Conservation (phyloP, 2,329 filamentous ascomycete genomes). For the Diaporthe batatas region DNA sequence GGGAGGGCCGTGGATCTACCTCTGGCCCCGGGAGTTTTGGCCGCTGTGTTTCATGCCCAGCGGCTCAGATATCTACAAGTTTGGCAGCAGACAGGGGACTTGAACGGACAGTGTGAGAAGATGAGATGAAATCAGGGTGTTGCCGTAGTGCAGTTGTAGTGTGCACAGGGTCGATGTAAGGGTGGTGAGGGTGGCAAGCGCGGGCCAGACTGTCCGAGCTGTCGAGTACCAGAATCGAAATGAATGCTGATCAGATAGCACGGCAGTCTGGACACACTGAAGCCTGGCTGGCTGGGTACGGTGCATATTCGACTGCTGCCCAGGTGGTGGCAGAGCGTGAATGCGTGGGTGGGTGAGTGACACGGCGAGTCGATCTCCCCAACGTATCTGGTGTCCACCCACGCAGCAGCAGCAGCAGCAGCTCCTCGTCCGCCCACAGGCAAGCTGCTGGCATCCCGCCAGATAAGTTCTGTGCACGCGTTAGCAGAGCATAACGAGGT, state of each 20-base stretch:
- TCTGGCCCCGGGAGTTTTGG: conserved; percentile 5
- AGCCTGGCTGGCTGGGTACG: conserved; percentile 3
- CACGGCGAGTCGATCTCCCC: conserved; percentile 22
- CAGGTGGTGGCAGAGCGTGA: not conserved
- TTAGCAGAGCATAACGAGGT: conserved; percentile 22
- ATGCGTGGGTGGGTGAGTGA: not conserved
- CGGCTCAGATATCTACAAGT: not conserved
- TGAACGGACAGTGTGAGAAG: conserved; percentile 16
- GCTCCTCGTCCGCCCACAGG: conserved; percentile 5
- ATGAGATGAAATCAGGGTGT: conserved; percentile 27
- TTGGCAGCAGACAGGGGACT: conserved; percentile 8
- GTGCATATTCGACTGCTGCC: conserved; percentile 23
- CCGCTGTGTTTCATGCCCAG: conserved; percentile 23
- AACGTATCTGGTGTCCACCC: conserved; percentile 6
- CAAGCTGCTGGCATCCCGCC: conserved; percentile 20
- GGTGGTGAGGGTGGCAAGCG: conserved; percentile 9
- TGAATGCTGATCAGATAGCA: conserved; percentile 12
- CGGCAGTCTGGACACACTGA: not conserved
- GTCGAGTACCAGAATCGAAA: conserved; percentile 32
- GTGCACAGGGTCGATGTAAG: not conserved
- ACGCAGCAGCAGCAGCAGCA: not conserved
- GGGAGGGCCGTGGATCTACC: conserved; percentile 13
- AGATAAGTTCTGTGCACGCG: conserved; percentile 21
- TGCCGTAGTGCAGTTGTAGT: not conserved
- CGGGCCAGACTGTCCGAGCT: conserved; percentile 18